These are phyloP conservation scores for Shiraia sp. DNA, from an alignment of 2,329 filamentous ascomycete genomes.

Conservation along the genomic window DNA sequence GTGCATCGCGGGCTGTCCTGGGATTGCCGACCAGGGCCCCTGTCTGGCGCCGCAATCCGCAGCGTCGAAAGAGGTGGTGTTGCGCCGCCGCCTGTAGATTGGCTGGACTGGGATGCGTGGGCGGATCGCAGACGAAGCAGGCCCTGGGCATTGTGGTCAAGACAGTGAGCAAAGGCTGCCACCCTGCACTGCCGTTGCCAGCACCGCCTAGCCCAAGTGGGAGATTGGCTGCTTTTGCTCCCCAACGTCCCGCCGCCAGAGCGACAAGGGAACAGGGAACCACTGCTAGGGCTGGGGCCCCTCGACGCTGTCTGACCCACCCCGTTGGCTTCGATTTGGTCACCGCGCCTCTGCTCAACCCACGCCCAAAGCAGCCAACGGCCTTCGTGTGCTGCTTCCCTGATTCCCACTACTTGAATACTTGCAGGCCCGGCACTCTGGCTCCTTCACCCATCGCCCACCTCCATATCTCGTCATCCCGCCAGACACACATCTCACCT, in stretches of 20 bases:
- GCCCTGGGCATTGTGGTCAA: too few relatives aligned
- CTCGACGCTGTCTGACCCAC: constrained; percentile 45
- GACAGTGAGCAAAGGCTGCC: too few relatives aligned
- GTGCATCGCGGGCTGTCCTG: constrained; percentile 47
- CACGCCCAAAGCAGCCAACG: constrained; percentile 39
- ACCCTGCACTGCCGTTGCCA: constrained; percentile 49
- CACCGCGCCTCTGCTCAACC: constrained; percentile 31
- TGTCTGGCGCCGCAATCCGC: constrained; percentile 17
- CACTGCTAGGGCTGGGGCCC: constrained; percentile 24
- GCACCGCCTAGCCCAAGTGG: constrained; percentile 34
- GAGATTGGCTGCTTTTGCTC: constrained; percentile 37
- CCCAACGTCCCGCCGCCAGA: constrained; percentile 44
- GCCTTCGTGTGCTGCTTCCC: constrained; percentile 38
- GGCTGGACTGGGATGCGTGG: constrained; percentile 36
- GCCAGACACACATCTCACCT: constrained; percentile 11
- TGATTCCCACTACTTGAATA: constrained; percentile 47
- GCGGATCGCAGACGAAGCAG: constrained; percentile 46
- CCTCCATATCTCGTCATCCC: too few relatives aligned
- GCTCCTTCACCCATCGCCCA: constrained; percentile 29
- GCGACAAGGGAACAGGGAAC: constrained; percentile 43
- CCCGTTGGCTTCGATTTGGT: constrained; percentile 43
- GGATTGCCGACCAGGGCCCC: constrained; percentile 29
- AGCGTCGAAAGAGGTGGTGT: constrained; percentile 44
- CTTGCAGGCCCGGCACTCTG: constrained; percentile 43
- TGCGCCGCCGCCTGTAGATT: constrained; percentile 46